Evolutionary conservation across 2,329 filamentous ascomycete species (phyloP), one percentile per base, ranked within the genome.

Genomic region (Fusarium sp.): DNA sequence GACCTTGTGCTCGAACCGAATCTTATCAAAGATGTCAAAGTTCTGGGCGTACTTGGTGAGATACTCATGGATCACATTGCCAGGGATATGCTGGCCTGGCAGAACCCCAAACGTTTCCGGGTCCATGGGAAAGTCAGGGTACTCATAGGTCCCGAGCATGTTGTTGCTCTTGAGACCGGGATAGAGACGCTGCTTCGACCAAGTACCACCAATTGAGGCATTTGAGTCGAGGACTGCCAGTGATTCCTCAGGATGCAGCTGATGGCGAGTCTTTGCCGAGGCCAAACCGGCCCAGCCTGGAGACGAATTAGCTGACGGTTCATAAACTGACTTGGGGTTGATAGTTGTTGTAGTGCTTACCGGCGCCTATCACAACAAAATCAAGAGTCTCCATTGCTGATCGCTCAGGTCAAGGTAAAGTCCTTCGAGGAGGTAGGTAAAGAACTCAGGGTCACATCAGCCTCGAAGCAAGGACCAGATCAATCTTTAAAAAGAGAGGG

Each of bases 81-180:
- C 85, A 1, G 85, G 80, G 8, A 87, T 84, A 66, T 85, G 81
- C 67, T 85, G 72, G 3, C 81, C 81, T 0, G 78, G 75, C 46
- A 81, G 75, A 25, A 87, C 77, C 1, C 81, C 81, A 70, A 86
- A 89, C 0, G 79, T 82, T 18, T 83, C 83, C 7, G 80, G 77
- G 62, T 84, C 82, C 88, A 94, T 90, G 16, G 90, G 90, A 64
- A 91, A 92, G 72, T 93, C 91, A 0, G 88, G 87, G 73, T 87
- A 93, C 76, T 94, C 90, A 70, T 90, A 92, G 0, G 87, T 90
- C 3, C 91, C 91, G 10, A 90, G 77, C 76, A 92, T 85, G 73
- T 93, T 93, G 78, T 95, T 94, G 58, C 87, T 89, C 73, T 89
- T 91, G 53, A 95, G 83, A 1, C 87, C 88, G 0, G 88, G 86